These are phyloP conservation scores for Phytophthora citricola DNA, from an alignment of 352 stramenopile species.

Conservation along the genomic window DNA sequence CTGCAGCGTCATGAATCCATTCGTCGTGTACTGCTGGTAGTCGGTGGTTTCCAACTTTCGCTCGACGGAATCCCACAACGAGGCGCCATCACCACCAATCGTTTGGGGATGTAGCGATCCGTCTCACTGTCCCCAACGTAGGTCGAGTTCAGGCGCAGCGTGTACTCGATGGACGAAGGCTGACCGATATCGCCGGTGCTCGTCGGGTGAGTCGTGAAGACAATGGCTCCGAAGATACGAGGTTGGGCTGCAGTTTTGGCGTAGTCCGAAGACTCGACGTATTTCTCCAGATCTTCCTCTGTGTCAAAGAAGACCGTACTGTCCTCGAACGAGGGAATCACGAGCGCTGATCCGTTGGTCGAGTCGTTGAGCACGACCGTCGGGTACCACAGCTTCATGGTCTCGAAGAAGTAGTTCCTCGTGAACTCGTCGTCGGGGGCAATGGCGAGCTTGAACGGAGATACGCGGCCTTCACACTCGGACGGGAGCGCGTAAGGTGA, in stretches of 20 bases:
- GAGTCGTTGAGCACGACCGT: conserved; percentile 30
- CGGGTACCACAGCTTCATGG: conserved; percentile 52
- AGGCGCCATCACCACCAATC: conserved; percentile 21
- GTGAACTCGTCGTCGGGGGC: conserved; percentile 52
- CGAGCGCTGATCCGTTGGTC: conserved; percentile 18
- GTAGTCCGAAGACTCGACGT: conserved; percentile 44
- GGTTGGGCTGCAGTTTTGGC: conserved; percentile 32
- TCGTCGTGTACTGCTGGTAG: conserved; percentile 46
- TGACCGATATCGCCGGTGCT: conserved; percentile 30
- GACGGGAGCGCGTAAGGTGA: conserved; percentile 32
- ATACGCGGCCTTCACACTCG: conserved; percentile 49
- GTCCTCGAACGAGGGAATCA: conserved; percentile 47
- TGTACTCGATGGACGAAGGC: conserved; percentile 40
- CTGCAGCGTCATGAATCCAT: conserved; percentile 58
- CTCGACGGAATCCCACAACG: conserved; percentile 24
- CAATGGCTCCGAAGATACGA: conserved; percentile 55
- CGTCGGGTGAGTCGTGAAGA: conserved; percentile 41
- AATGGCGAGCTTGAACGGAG: conserved; percentile 57
- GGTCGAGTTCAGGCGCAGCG: conserved; percentile 44
- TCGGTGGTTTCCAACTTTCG: conserved; percentile 34
- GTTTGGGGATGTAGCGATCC: conserved; percentile 25
- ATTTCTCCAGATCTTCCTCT: conserved; percentile 41
- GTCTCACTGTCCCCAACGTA: conserved; percentile 21
- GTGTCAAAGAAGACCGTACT: conserved; percentile 48
- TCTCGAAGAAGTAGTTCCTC: conserved; percentile 48